Conservation (phyloP, 257 asterid genomes). For the Apocynum venetum region DNA sequence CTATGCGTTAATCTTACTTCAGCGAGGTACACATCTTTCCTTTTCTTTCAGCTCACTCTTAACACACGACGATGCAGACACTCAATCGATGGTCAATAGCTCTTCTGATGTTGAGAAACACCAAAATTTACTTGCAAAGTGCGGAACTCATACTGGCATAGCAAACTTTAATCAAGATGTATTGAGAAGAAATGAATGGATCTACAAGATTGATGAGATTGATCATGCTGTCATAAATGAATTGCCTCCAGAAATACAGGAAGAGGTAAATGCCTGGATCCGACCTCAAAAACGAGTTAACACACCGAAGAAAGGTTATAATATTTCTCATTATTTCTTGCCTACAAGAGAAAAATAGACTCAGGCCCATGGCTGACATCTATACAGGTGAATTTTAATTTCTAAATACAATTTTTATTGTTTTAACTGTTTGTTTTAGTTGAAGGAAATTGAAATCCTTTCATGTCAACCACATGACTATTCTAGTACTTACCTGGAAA, state of each 20-base stretch:
- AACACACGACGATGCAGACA: slow-evolving; percentile 10
- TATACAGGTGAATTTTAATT: neutral
- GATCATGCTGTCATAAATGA: slow-evolving; percentile 63
- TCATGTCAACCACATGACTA: neutral
- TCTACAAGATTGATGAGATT: slow-evolving; percentile 64
- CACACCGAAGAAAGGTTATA: slow-evolving; percentile 46
- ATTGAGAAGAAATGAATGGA: slow-evolving; percentile 38
- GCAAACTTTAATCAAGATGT: slow-evolving; percentile 30
- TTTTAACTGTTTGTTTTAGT: neutral
- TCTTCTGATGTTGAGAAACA: slow-evolving; percentile 18
- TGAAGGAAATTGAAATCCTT: neutral
- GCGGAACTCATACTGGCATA: slow-evolving; percentile 21
- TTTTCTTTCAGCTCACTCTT: slow-evolving; percentile 1
- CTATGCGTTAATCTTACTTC: slow-evolving; percentile 1
- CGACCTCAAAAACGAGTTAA: slow-evolving; percentile 69
- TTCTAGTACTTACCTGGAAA: neutral
- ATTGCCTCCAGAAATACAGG: slow-evolving; percentile 72
- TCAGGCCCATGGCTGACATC: neutral
- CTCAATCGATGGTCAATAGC: slow-evolving; percentile 16
- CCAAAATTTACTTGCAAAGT: slow-evolving; percentile 24
- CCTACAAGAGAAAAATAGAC: slow-evolving; percentile 31
- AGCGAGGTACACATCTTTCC: neutral
- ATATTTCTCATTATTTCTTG: slow-evolving; percentile 64
- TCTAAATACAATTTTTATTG: neutral
- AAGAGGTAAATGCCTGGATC: slow-evolving; percentile 68